Base-by-base conservation (phyloP, 768 basidiomycete genomes). In the Coprinopsis strossmayeri region DNA sequence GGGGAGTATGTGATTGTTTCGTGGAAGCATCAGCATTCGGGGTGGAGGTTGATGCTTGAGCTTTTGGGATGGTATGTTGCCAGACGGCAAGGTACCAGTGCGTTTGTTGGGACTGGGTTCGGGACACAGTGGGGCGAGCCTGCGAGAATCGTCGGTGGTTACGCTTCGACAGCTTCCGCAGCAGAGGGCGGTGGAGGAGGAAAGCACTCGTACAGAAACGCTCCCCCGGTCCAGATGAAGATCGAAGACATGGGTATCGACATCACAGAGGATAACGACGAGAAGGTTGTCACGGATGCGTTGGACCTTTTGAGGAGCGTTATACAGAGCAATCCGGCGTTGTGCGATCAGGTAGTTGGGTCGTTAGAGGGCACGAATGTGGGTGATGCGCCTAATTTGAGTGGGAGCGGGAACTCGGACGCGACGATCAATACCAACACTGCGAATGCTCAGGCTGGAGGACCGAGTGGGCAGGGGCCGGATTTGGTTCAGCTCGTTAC, bases 31-130 rank as follows among this genome's bases (percentile, higher is more conserved):
- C 71, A 81, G 38, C 82, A 91, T 58, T 89, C 86, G 5, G 91
- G 88, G 2, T 96, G 93, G 93, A 85, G 79, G 54, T 62, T 95
- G 12, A 65, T 95, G 4, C 62, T 91, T n/a, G 91, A 92, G 55
- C 68, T 94, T 7, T 69, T 95, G 45, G 78, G 79, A 3, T 84
- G 87, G 59, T 90, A 85, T 59, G 80, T 85, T 48, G 81, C 79
- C 50, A 76, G 77, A 25, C 67, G 73, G 49, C 73, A 78, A 9
- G n/a, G n/a, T n/a, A n/a, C n/a, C n/a, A n/a, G n/a, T n/a, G n/a
- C n/a, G n/a, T n/a, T n/a, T n/a, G n/a, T n/a, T n/a, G n/a, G n/a
- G n/a, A n/a, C n/a, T n/a, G n/a, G n/a, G n/a, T n/a, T n/a, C n/a
- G n/a, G n/a, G n/a, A n/a, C n/a, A n/a, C n/a, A n/a, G n/a, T n/a